A percentile compares a stretch with the other conserved stretches of the same genome.
phyloP scores from a whole-genome alignment of 1,284 basidiomycete species.

The Cutaneotrichosporon mucoides region DNA sequence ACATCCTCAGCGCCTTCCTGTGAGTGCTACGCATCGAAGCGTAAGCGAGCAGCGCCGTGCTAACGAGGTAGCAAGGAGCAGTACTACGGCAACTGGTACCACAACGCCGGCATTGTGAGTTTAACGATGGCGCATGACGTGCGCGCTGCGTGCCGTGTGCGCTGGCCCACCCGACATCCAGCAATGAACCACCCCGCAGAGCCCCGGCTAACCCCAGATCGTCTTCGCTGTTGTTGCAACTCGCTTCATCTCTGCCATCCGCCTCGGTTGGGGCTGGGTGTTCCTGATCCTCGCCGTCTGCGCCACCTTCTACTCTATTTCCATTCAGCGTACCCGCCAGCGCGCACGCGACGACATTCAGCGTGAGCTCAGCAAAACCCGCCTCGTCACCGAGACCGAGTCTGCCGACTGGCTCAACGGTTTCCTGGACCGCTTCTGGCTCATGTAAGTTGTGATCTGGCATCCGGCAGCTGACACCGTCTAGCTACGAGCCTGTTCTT shows the following conservation, averaged over 20 bases:
- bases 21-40: slow-evolving; percentile 13
- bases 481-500: slow-evolving; percentile 83
- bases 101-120: slow-evolving; percentile 58
- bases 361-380: slow-evolving; percentile 86
- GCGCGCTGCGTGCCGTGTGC: background rate
- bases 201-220: slow-evolving; percentile 33
- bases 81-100: slow-evolving; percentile 85
- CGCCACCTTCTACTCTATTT: slow-evolving; percentile 84
- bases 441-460: slow-evolving; percentile 12
- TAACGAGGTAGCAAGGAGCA: slow-evolving; percentile 56
- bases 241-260: slow-evolving; percentile 79
- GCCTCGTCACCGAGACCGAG: slow-evolving; percentile 67
- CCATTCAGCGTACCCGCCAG: slow-evolving; percentile 73
- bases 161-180: too few relatives aligned
- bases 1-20: slow-evolving; percentile 52
- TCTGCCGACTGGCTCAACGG: slow-evolving; percentile 86
- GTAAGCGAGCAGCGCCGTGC: slow-evolving; percentile 53
- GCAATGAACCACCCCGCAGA: background rate
- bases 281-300: slow-evolving; percentile 77
- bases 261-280: slow-evolving; percentile 84
- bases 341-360: slow-evolving; percentile 90
- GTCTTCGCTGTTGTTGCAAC: slow-evolving; percentile 65
- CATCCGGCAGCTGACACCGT: slow-evolving; percentile 35
- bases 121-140: background rate
- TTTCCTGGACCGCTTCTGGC: slow-evolving; percentile 83